phyloP scores from a whole-genome alignment of 116 monocot genomes.

The Cymodocea nodosa region DNA sequence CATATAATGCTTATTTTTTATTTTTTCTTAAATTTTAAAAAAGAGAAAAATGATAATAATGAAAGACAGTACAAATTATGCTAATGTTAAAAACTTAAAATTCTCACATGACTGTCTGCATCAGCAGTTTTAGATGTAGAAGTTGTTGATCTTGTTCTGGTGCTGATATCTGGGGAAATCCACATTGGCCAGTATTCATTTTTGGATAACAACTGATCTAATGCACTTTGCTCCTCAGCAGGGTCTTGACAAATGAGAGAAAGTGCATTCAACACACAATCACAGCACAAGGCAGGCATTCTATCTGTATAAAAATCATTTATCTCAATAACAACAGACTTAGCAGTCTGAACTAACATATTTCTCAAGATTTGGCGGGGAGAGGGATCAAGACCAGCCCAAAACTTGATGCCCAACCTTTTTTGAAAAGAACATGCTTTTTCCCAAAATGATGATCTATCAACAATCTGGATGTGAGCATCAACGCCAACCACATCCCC shows the following conservation, averaged over 20 bases:
- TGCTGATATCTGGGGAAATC: conserved; percentile 27
- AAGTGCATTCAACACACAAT: conserved; percentile 48
- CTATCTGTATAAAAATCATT: conserved; percentile 12
- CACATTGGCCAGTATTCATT: conserved; percentile 69
- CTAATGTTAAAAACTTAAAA: background rate
- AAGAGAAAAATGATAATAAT: background rate
- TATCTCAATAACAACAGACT: conserved; percentile 47
- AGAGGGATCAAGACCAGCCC: conserved; percentile 19
- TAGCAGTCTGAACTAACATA: conserved; percentile 53
- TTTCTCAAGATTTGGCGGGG: conserved; percentile 22
- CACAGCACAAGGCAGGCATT: conserved; percentile 40
- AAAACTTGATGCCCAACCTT: conserved; percentile 25
- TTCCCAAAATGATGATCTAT: conserved; percentile 27
- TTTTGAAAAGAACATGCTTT: conserved; percentile 23
- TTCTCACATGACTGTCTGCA: conserved; percentile 28
- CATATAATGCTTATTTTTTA: no score
- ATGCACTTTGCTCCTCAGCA: conserved; percentile 34
- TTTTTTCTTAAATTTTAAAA: background rate
- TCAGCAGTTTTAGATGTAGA: conserved; percentile 7
- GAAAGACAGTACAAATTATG: background rate
- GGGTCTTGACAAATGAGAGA: conserved; percentile 29
- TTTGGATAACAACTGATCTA: conserved; percentile 57
- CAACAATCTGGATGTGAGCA: conserved; percentile 12
- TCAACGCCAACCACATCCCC: conserved; percentile 5
- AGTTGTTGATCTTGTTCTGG: conserved; percentile 17